Percentiles rank a stretch among this genome's conserved stretches.
Evolutionary conservation across 1,139 yeast genomes (phyloP).

Genomic region (Ashbya aceris): DNA sequence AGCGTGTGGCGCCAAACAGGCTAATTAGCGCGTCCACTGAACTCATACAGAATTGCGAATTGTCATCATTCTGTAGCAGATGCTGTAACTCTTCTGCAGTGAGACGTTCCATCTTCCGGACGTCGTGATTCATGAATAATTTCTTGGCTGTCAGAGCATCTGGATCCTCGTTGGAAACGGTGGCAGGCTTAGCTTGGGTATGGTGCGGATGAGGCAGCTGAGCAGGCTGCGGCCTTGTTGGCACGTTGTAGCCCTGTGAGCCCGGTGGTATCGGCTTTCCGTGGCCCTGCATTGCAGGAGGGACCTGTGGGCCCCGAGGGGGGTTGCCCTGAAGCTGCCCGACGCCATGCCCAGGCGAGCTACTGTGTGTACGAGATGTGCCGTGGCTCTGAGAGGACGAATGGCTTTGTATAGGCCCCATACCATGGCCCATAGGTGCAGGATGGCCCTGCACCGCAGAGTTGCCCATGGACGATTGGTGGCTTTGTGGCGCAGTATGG

Average conservation of each 20-base stretch:
- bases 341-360: too few species aligned
- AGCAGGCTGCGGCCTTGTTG: background rate
- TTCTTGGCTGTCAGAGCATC: constrained; percentile 25
- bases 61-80: constrained; percentile 29
- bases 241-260: too few species aligned
- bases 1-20: constrained; percentile 29
- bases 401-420: background rate
- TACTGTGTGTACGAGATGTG: too few species aligned
- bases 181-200: background rate
- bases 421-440: background rate
- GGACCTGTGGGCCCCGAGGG: background rate
- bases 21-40: constrained; percentile 28
- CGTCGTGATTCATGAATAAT: constrained; percentile 27
- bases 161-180: constrained; percentile 9
- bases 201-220: background rate
- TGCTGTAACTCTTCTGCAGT: constrained; percentile 29
- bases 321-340: too few species aligned
- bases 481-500: too few species aligned
- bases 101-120: constrained; percentile 23
- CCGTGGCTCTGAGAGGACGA: too few species aligned
- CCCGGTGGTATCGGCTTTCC: background rate
- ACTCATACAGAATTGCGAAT: constrained; percentile 26
- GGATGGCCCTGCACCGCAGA: background rate
- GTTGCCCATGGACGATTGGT: too few species aligned
- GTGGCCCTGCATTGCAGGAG: background rate